phyloP scores from a whole-genome alignment of 371 early-diverging fungal genomes.

The Amoeboaphelidium protococcarum region DNA sequence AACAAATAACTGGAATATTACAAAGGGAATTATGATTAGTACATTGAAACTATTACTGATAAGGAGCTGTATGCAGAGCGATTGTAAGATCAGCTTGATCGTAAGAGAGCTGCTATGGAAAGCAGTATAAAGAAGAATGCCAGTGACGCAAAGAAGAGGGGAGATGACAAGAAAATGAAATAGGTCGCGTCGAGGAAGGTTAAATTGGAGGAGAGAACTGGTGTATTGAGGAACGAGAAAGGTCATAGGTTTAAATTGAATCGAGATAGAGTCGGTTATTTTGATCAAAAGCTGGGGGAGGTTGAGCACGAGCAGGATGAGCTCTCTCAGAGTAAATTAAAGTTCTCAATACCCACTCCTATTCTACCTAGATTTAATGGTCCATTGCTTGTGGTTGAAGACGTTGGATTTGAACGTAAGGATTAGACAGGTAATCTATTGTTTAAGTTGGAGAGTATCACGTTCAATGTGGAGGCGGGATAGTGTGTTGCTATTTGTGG shows the following conservation, averaged over 20 bases:
- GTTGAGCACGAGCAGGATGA: not conserved
- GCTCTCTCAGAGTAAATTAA: not conserved
- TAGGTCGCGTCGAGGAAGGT: constrained; percentile 7
- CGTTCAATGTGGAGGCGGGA: constrained; percentile 4
- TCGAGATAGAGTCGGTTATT: not conserved
- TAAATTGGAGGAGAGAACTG: constrained; percentile 6
- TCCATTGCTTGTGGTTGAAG: not conserved
- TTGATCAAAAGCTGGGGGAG: not conserved
- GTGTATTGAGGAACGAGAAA: not conserved
- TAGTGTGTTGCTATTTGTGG: constrained; percentile 9
- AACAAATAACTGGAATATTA: constrained; percentile 1
- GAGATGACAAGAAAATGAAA: constrained; percentile 7
- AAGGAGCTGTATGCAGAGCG: not conserved
- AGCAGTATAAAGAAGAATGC: constrained; percentile 9
- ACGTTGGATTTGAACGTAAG: not conserved
- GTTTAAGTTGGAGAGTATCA: constrained; percentile 3
- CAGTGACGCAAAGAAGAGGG: constrained; percentile 6
- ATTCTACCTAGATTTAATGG: not conserved
- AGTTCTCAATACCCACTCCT: not conserved
- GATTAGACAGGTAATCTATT: not conserved
- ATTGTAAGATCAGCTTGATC: not conserved
- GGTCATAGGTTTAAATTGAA: not conserved
- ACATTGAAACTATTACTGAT: not conserved
- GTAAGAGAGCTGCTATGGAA: constrained; percentile 6
- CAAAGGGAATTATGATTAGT: constrained; percentile 9